phyloP scores from a whole-genome alignment of 352 stramenopile species.

The Globisporangium irregulare region DNA sequence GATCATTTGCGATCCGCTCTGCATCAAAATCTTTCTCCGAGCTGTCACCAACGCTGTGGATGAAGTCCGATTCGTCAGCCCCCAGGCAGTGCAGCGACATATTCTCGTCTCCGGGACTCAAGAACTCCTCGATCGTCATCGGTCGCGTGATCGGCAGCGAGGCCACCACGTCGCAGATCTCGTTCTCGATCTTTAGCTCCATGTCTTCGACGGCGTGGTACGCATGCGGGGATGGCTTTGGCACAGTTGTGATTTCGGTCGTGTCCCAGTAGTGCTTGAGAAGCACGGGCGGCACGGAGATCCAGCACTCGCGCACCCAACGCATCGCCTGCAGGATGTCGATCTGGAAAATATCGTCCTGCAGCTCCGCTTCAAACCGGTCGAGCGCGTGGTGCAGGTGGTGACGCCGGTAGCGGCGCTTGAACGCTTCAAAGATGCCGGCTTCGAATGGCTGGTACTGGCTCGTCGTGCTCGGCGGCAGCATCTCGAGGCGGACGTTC shows the following conservation, averaged over 20 bases:
- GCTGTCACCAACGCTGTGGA: slow-evolving; percentile 24
- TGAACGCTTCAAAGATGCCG: slow-evolving; percentile 45
- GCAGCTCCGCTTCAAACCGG: slow-evolving; percentile 38
- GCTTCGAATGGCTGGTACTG: slow-evolving; percentile 38
- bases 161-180: slow-evolving; percentile 46
- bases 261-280: slow-evolving; percentile 43
- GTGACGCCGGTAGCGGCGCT: slow-evolving; percentile 50
- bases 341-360: slow-evolving; percentile 44
- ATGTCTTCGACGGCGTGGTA: slow-evolving; percentile 31
- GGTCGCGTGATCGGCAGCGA: slow-evolving; percentile 36
- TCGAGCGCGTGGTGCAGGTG: slow-evolving; percentile 55
- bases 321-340: slow-evolving; percentile 51
- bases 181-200: slow-evolving; percentile 43
- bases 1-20: slow-evolving; percentile 3
- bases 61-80: slow-evolving; percentile 40
- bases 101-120: slow-evolving; percentile 45
- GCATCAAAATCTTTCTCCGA: not conserved
- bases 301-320: slow-evolving; percentile 50
- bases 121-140: slow-evolving; percentile 46
- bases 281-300: slow-evolving; percentile 25
- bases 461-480: slow-evolving; percentile 28
- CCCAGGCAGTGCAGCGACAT: slow-evolving; percentile 40
- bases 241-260: slow-evolving; percentile 28
- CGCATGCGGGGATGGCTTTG: slow-evolving; percentile 13
- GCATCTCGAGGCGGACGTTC: slow-evolving; percentile 50